phyloP scores from a whole-genome alignment of 495 filamentous ascomycete genomes.

The Talaromyces adpressus region DNA sequence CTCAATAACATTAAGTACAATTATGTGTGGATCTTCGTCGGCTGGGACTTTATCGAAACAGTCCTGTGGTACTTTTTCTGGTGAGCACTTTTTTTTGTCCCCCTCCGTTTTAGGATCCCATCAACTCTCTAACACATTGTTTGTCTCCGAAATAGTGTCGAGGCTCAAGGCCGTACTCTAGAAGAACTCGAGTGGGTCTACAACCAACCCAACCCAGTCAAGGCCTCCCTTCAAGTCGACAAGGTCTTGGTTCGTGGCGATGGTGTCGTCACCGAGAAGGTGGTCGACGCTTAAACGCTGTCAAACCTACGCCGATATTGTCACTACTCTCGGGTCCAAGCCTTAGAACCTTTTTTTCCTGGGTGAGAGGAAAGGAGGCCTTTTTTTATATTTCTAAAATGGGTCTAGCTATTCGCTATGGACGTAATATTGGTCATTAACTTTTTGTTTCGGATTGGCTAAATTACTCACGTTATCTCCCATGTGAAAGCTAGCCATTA shows the following conservation, averaged over 20 bases:
- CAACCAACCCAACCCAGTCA: constrained; percentile 51
- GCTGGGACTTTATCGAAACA: constrained; percentile 53
- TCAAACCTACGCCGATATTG: not conserved
- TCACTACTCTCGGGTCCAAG: not conserved
- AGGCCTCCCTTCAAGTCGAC: constrained; percentile 48
- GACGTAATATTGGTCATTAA: not conserved
- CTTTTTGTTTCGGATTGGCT: not conserved
- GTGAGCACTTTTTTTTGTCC: constrained; percentile 16
- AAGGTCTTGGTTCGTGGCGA: constrained; percentile 47
- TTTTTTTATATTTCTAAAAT: not conserved
- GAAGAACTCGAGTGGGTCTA: constrained; percentile 68
- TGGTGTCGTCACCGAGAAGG: constrained; percentile 46
- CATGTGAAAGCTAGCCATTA: not conserved
- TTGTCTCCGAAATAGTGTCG: constrained; percentile 33
- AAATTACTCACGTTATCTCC: not conserved
- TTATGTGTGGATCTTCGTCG: constrained; percentile 57
- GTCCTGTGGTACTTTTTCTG: constrained; percentile 58
- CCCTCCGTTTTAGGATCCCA: not conserved
- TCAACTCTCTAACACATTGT: not conserved
- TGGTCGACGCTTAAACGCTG: constrained; percentile 15
- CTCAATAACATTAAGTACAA: constrained; percentile 47
- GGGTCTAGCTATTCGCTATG: not conserved
- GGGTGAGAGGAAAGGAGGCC: not conserved
- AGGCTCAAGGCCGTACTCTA: constrained; percentile 64
- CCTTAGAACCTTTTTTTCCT: not conserved